Evolutionary conservation across 129 eudicot genomes (phyloP).

Genomic region (Pseudognaphalium luteoalbum): DNA sequence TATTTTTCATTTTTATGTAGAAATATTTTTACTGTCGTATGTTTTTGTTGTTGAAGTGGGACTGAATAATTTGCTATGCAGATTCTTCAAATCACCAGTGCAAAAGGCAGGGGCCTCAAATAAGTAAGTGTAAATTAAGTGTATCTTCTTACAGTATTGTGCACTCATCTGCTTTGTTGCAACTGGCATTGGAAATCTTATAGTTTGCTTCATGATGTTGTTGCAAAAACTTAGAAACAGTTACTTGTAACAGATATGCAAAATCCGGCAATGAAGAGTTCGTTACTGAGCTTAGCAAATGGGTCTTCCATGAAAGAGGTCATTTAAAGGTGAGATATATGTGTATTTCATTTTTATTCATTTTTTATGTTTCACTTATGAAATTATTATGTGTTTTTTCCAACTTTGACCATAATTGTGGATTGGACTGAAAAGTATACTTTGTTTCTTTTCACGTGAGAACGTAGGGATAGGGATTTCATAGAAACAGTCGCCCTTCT

Average conservation of each 20-base stretch:
- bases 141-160: not conserved
- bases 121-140: constrained; percentile 56
- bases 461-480: not conserved
- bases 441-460: not conserved
- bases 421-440: constrained; percentile 9
- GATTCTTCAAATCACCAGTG: constrained; percentile 77
- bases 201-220: not conserved
- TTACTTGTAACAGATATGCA: constrained; percentile 51
- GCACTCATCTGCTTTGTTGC: not conserved
- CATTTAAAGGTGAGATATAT: constrained; percentile 73
- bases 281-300: constrained; percentile 87
- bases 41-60: constrained; percentile 10
- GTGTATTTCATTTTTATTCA: not conserved
- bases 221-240: not conserved
- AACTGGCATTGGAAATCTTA: not conserved
- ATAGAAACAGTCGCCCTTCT: not conserved
- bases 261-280: constrained; percentile 94
- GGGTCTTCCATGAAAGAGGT: constrained; percentile 99
- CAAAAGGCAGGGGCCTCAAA: constrained; percentile 81
- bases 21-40: not conserved
- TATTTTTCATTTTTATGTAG: constrained; percentile 15
- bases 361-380: not conserved
- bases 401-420: not conserved
- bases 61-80: constrained; percentile 33
- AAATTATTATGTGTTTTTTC: not conserved